Conservation (phyloP, 805 yeast genomes). For the Nakazawaea ambrosiae region DNA sequence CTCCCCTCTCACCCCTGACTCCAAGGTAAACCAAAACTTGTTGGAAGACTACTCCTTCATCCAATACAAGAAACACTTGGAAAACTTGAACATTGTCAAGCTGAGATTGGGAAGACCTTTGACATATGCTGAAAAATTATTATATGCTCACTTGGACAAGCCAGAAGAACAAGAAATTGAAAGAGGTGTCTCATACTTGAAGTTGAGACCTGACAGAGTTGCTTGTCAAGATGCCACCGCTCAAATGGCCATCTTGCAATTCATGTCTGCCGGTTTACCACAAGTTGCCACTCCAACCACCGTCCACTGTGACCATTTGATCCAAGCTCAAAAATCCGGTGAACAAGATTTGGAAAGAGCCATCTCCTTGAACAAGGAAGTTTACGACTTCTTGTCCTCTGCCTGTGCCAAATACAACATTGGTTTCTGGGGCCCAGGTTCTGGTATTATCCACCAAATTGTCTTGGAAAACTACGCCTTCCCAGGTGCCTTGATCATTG, state of each 20-base stretch:
- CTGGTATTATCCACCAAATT: slow-evolving; percentile 97
- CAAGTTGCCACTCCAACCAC: slow-evolving; percentile 89
- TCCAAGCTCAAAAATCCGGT: slow-evolving; percentile 95
- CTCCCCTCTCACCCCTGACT: slow-evolving; percentile 41
- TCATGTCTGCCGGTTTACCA: slow-evolving; percentile 93
- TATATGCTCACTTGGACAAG: slow-evolving; percentile 85
- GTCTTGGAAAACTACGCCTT: slow-evolving; percentile 94
- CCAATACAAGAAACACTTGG: slow-evolving; percentile 85
- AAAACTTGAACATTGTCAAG: slow-evolving; percentile 79
- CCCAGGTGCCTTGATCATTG: slow-evolving; percentile 95
- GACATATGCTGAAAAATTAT: slow-evolving; percentile 89
- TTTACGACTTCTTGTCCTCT: slow-evolving; percentile 86
- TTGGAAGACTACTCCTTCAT: slow-evolving; percentile 80
- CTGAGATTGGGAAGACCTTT: slow-evolving; percentile 68
- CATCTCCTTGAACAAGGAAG: slow-evolving; percentile 84
- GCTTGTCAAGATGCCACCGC: slow-evolving; percentile 99
- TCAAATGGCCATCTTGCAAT: slow-evolving; percentile 97
- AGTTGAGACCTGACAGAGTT: slow-evolving; percentile 93
- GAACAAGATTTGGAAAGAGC: slow-evolving; percentile 75
- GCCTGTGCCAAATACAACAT: slow-evolving; percentile 95
- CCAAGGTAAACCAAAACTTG: slow-evolving; percentile 44
- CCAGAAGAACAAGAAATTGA: slow-evolving; percentile 69
- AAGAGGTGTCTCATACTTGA: slow-evolving; percentile 88
- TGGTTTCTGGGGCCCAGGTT: slow-evolving; percentile 99
- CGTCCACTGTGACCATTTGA: slow-evolving; percentile 96